Conservation (phyloP, 2,329 filamentous ascomycete genomes). For the Herpotrichia juniperi region DNA sequence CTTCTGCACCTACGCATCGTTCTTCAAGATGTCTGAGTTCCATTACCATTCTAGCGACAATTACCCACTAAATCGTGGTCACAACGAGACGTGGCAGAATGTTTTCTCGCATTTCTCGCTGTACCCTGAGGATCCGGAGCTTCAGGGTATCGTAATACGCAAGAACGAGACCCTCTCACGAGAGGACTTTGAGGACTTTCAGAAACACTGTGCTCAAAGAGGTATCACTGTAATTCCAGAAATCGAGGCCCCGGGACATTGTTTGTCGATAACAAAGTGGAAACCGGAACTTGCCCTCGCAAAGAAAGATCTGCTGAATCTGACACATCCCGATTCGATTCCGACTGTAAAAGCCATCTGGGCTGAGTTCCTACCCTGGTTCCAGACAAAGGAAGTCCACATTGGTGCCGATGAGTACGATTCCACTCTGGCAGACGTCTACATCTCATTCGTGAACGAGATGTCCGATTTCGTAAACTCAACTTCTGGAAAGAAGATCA, state of each 20-base stretch:
- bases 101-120: conserved; percentile 56
- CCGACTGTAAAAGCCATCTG: conserved; percentile 45
- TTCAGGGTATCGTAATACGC: conserved; percentile 41
- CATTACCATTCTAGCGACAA: conserved; percentile 59
- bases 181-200: conserved; percentile 43
- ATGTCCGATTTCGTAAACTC: conserved; percentile 40
- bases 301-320: conserved; percentile 45
- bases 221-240: conserved; percentile 46
- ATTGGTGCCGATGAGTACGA: conserved; percentile 49
- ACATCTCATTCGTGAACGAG: conserved; percentile 46
- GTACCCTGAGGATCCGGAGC: conserved; percentile 42
- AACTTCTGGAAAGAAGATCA: conserved; percentile 36
- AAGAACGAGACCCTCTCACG: conserved; percentile 44
- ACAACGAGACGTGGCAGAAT: conserved; percentile 53
- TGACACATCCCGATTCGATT: conserved; percentile 43
- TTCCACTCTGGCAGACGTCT: conserved; percentile 39
- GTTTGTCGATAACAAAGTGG: conserved; percentile 46
- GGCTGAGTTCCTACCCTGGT: conserved; percentile 47
- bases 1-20: conserved; percentile 52
- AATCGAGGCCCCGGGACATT: conserved; percentile 46
- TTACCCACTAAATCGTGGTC: conserved; percentile 55
- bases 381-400: conserved; percentile 45
- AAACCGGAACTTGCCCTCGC: conserved; percentile 44
- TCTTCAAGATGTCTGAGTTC: conserved; percentile 58
- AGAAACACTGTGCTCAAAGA: conserved; percentile 39